Conservation (phyloP, 805 yeast genomes). For the Kuraishia floccosa region DNA sequence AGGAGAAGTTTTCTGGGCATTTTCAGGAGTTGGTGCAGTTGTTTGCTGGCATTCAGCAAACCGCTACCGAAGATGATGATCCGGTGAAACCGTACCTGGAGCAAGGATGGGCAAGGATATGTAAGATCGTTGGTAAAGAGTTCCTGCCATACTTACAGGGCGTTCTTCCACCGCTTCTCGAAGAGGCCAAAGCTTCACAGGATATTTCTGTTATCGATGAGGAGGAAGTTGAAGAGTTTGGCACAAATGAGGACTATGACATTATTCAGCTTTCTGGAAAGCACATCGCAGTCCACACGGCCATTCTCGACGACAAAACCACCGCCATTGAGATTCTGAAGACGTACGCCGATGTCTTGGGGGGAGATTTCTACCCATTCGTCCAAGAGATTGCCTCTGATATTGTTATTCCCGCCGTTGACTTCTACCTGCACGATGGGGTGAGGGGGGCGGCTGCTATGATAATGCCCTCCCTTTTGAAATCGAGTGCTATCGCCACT, state of each 20-base stretch:
- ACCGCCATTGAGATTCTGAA: conserved; percentile 83
- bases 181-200: conserved; percentile 81
- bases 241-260: conserved; percentile 89
- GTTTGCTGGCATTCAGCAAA: conserved; percentile 57
- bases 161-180: conserved; percentile 82
- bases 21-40: conserved; percentile 63
- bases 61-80: conserved; percentile 58
- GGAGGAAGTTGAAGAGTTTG: conserved; percentile 71
- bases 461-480: conserved; percentile 66
- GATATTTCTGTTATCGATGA: conserved; percentile 86
- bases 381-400: conserved; percentile 69
- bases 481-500: conserved; percentile 46
- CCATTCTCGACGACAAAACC: conserved; percentile 88
- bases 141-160: conserved; percentile 75
- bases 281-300: conserved; percentile 89
- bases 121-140: conserved; percentile 75
- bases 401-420: conserved; percentile 79
- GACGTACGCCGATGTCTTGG: conserved; percentile 75
- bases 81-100: conserved; percentile 80
- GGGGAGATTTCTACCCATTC: conserved; percentile 74
- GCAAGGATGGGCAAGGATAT: conserved; percentile 94
- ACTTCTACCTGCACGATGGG: conserved; percentile 87
- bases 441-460: conserved; percentile 88
- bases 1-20: conserved; percentile 72
- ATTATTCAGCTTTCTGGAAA: conserved; percentile 85